Evolutionary conservation across 2,329 filamentous ascomycete species (phyloP).

Genomic region (Cercospora brassicicola): DNA sequence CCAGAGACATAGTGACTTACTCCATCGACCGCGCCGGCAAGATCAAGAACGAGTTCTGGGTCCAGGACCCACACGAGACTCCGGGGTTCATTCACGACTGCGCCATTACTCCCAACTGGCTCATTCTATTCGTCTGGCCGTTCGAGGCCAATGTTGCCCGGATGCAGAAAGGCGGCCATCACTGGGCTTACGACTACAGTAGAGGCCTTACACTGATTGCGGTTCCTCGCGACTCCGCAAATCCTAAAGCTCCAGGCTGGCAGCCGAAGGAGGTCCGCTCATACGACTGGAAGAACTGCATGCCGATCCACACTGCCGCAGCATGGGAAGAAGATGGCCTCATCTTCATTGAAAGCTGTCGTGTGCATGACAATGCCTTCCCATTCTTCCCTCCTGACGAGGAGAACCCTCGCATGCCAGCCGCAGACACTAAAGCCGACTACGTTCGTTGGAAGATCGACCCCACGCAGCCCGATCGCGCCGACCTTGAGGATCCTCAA

Average conservation of each 20-base stretch:
- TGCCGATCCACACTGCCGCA: conserved; percentile 48
- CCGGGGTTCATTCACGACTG: conserved; percentile 45
- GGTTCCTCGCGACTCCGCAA: conserved; percentile 25
- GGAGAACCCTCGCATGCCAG: conserved; percentile 27
- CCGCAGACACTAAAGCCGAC: conserved; percentile 43
- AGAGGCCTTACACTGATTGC: conserved; percentile 31
- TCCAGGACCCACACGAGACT: conserved; percentile 41
- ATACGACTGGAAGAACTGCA: conserved; percentile 33
- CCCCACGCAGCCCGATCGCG: conserved; percentile 34
- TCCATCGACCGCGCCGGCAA: conserved; percentile 42
- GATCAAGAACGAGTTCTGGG: conserved; percentile 45
- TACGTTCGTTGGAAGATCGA: conserved; percentile 49
- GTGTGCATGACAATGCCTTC: conserved; percentile 47
- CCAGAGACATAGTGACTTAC: conserved; percentile 44
- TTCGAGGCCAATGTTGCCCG: conserved; percentile 41
- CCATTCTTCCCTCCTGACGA: conserved; percentile 46
- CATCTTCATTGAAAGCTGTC: conserved; percentile 43
- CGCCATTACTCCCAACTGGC: conserved; percentile 44
- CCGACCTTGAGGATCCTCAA: conserved; percentile 33
- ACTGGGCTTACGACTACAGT: conserved; percentile 42
- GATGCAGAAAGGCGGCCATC: conserved; percentile 43
- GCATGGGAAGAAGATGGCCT: conserved; percentile 45
- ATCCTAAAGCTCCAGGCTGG: conserved; percentile 20
- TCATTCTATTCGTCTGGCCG: conserved; percentile 42
- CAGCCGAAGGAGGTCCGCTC: conserved; percentile 15